Conservation (phyloP, 1,284 basidiomycete genomes). For the Melampsora abietis-canadensis region DNA sequence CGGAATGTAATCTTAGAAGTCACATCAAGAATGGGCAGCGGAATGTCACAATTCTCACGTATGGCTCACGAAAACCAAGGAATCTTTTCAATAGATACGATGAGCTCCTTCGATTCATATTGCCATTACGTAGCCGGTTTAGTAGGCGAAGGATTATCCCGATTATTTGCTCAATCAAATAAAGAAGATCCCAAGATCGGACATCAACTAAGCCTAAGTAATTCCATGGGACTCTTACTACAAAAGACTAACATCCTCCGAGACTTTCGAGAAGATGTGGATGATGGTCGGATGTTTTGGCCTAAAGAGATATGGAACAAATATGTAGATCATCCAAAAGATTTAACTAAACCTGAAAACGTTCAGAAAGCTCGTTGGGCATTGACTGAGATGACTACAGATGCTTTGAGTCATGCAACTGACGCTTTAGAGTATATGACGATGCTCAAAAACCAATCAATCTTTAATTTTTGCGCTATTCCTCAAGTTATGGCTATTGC, state of each 20-base stretch:
- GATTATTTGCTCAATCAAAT: slow-evolving; percentile 80
- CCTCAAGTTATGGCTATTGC: slow-evolving; percentile 96
- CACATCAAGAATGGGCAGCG: slow-evolving; percentile 69
- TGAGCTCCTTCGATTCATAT: slow-evolving; percentile 90
- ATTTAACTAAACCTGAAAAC: slow-evolving; percentile 59
- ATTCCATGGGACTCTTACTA: slow-evolving; percentile 92
- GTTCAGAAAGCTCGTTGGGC: slow-evolving; percentile 69
- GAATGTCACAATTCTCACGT: slow-evolving; percentile 93
- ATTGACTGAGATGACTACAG: slow-evolving; percentile 82
- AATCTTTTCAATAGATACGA: slow-evolving; percentile 60
- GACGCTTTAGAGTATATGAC: slow-evolving; percentile 87
- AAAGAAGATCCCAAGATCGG: slow-evolving; percentile 77
- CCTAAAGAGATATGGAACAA: slow-evolving; percentile 83
- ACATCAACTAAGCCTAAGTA: slow-evolving; percentile 78
- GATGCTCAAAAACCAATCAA: slow-evolving; percentile 80
- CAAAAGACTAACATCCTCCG: slow-evolving; percentile 99
- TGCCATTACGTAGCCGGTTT: slow-evolving; percentile 98
- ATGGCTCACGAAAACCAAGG: slow-evolving; percentile 61
- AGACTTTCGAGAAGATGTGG: slow-evolving; percentile 88
- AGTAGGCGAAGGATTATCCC: slow-evolving; percentile 91
- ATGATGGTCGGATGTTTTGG: slow-evolving; percentile 88
- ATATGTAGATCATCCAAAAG: slow-evolving; percentile 64
- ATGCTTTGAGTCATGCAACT: slow-evolving; percentile 78
- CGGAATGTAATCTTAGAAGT: slow-evolving; percentile 76
- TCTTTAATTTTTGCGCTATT: slow-evolving; percentile 96